phyloP scores from a whole-genome alignment of 1,284 basidiomycete species.

The Rhodotorula sp. region DNA sequence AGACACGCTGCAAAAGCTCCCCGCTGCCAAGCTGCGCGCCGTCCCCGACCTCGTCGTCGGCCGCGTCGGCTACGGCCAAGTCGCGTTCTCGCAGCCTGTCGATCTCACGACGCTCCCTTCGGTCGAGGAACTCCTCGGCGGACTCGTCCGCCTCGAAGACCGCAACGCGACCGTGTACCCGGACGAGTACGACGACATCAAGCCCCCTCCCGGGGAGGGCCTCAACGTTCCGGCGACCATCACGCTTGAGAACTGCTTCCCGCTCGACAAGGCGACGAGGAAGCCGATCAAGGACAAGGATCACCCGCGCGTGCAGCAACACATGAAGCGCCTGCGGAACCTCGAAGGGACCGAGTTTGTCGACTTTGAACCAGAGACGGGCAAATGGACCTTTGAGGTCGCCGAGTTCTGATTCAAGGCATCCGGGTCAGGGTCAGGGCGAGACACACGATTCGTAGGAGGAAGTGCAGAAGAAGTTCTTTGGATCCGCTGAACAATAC shows the following conservation, averaged over 20 bases:
- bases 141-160: slow-evolving; percentile 82
- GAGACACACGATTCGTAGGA: background rate
- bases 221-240: slow-evolving; percentile 85
- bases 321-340: slow-evolving; percentile 76
- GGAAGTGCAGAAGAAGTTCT: no score
- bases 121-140: slow-evolving; percentile 79
- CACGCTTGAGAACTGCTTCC: slow-evolving; percentile 78
- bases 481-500: no score
- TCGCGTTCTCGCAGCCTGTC: slow-evolving; percentile 85
- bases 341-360: slow-evolving; percentile 86
- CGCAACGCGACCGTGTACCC: slow-evolving; percentile 93
- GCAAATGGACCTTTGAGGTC: slow-evolving; percentile 90
- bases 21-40: slow-evolving; percentile 70
- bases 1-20: slow-evolving; percentile 64
- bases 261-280: slow-evolving; percentile 84
- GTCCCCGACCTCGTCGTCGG: slow-evolving; percentile 75
- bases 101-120: slow-evolving; percentile 83
- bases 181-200: slow-evolving; percentile 68
- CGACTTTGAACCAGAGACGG: slow-evolving; percentile 71
- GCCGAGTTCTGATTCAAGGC: slow-evolving; percentile 65
- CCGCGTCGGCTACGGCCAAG: slow-evolving; percentile 81
- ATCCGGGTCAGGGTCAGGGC: background rate
- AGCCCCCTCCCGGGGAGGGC: slow-evolving; percentile 76
- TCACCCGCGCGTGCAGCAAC: slow-evolving; percentile 69
- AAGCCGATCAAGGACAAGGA: slow-evolving; percentile 82